Percentiles rank a stretch among this genome's conserved stretches.
Conservation (phyloP, 2,329 filamentous ascomycete species). For the Ophiostoma montium region DNA sequence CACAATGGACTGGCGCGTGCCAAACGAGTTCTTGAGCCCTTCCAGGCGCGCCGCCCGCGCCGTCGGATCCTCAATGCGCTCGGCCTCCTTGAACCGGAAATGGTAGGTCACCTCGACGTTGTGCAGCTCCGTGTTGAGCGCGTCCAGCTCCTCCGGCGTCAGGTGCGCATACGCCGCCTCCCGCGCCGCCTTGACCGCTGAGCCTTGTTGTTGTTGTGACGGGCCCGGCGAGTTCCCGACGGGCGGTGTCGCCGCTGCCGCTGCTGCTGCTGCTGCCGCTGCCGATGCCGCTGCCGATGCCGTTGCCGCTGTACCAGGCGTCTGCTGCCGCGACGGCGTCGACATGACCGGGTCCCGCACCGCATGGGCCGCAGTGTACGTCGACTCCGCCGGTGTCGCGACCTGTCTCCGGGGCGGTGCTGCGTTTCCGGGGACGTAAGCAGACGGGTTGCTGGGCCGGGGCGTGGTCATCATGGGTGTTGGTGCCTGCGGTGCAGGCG, state of each 20-base stretch:
- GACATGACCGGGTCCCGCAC: too few species aligned
- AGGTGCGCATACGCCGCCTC: conserved; percentile 30
- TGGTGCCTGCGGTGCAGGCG: too few species aligned
- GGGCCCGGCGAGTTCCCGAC: too few species aligned
- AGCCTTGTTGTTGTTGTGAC: not conserved
- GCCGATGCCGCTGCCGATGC: not conserved
- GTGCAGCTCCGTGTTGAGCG: conserved; percentile 24
- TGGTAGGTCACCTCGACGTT: conserved; percentile 23
- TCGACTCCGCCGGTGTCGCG: too few species aligned
- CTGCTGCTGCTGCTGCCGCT: not conserved
- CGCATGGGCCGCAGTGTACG: too few species aligned
- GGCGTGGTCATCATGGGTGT: too few species aligned
- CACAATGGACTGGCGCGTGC: conserved; percentile 41
- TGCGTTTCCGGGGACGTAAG: too few species aligned
- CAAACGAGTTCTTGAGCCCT: conserved; percentile 36
- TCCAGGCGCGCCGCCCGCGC: conserved; percentile 22
- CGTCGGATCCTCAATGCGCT: conserved; percentile 22
- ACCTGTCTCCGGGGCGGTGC: too few species aligned
- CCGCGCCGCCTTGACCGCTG: not conserved
- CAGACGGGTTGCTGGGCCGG: too few species aligned
- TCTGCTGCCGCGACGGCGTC: too few species aligned
- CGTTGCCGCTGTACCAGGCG: not conserved
- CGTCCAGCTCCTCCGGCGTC: conserved; percentile 17
- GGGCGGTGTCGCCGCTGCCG: too few species aligned
- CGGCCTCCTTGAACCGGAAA: conserved; percentile 30